Base-by-base conservation (phyloP, 306 rosid species). In the Lotus japonicus region DNA sequence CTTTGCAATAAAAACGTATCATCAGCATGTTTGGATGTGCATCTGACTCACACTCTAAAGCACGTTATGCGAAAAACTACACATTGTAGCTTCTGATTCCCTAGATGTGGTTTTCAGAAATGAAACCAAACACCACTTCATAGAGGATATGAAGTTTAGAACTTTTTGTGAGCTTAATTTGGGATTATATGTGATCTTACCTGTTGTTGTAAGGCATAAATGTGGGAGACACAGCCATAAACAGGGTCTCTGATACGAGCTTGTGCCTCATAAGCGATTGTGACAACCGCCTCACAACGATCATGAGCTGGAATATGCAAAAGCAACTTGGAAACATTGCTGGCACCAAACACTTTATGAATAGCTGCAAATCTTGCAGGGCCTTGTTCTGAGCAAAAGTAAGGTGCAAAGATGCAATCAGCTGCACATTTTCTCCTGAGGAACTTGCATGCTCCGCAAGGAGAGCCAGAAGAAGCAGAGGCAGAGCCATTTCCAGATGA, bases 401-500 rank as follows among this genome's bases (percentile, higher is more conserved):
- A 95, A 3, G 99, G 99, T 5, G 97, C 99, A 75, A 95, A 95
- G 18, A 95, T 71, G 70, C 97, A 95, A 3, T 95, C 99, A 4
- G 84, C 11, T 1, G 95, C 91, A 41, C 99, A 95, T 82, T 91
- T 95, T 46, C 99, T 50, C 66, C 99, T 49, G 0, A 95, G 92
- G 72, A 90, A 95, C 81, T 95, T 95, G 89, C 99, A 95, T 55
- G 99, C 99, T 13, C 99, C 99, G 23, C 99, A 95, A 33, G 99
- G 99, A 11, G 99, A 90, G 0, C 95, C 96, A 4, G 84, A 54
- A 2, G 73, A 53, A 5, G 36, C 63, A 36, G 41, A 53, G 5
- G 36, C 63, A 36, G 41, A 45, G 8, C 71, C 57, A 64, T 7
- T 64, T 39, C 78, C 75, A 59, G 75, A 31, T 60, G 5, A 71